Conservation (phyloP, 2,329 filamentous ascomycete genomes). For the Penicillium frequentans region DNA sequence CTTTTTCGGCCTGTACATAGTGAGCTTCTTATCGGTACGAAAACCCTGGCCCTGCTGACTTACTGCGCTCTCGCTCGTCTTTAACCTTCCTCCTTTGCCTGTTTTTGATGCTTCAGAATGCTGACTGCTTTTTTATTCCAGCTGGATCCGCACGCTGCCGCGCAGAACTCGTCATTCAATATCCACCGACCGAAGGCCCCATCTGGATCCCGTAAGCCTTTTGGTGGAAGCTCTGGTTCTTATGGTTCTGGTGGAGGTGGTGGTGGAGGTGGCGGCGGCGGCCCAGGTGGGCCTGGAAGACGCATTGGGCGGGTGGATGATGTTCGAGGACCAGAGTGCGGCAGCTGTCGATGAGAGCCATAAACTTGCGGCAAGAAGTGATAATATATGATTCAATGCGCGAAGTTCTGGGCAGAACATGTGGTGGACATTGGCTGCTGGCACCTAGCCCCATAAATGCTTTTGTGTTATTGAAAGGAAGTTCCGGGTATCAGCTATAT, state of each 20-base stretch:
- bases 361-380: not conserved
- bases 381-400: too few relatives aligned
- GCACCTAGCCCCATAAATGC: not conserved
- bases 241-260: conserved; percentile 24
- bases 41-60: not conserved
- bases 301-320: conserved; percentile 49
- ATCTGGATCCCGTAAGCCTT: conserved; percentile 23
- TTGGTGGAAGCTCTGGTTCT: conserved; percentile 23
- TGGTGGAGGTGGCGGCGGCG: conserved; percentile 24
- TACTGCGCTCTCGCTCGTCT: not conserved
- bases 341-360: conserved; percentile 40
- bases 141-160: conserved; percentile 49
- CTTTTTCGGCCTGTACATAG: conserved; percentile 51
- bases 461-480: not conserved
- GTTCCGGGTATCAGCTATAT: not conserved
- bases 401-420: not conserved
- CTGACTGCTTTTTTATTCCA: conserved; percentile 23
- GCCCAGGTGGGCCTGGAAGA: conserved; percentile 33
- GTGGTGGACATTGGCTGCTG: not conserved
- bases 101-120: not conserved
- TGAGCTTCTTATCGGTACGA: conserved; percentile 50
- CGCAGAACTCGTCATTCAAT: conserved; percentile 49
- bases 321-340: conserved; percentile 50
- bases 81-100: not conserved
- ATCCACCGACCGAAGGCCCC: conserved; percentile 31